Base-by-base conservation (phyloP, 2,329 filamentous ascomycete species). In the Coniella vitis region DNA sequence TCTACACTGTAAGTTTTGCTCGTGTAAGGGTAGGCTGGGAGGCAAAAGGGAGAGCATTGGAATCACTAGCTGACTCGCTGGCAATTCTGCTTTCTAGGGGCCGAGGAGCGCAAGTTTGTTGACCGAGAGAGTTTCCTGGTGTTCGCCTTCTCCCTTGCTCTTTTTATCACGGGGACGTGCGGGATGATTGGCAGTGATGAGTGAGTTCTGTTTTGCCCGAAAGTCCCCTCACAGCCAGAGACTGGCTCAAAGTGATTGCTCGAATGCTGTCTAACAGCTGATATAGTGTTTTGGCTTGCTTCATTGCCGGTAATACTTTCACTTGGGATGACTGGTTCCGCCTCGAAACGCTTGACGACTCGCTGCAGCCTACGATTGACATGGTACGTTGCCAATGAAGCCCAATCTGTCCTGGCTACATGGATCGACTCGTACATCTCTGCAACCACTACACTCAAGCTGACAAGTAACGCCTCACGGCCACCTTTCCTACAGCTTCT, bases 281-380 rank as follows among this genome's bases (percentile, higher is more conserved):
- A 19, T 13, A 29, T 29, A 53, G 50, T 60, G 86, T 95, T 1
- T 74, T 96, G 7, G 90, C 90, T 1, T 95, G 89, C 68, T 96
- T 96, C 62, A 84, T 95, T 57, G 90, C 90, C 2, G 90, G 90
- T 1, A 95, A 95, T 60, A 80, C 79, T 1, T 95, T 96, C 57
- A 95, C 88, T 0, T 91, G 88, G 82, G 90, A 95, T 62, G 89
- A 95, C 66, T 94, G 88, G 89, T 96, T 95, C 66, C 84, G 90
- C 0, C 71, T 91, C 1, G 87, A 94, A 64, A 96, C 90, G 0
- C 71, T 85, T 58, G 90, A 95, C 57, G 91, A 96, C 60, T 90
- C 87, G 2, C 76, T 96, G n/a, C 90, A 96, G 62, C 90, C 90
- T 0, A 95, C 90, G 0, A 86, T 96, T 39, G 90, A 96, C 63